Conservation (phyloP, 2,329 filamentous ascomycete genomes). For the Colletotrichum cereale region DNA sequence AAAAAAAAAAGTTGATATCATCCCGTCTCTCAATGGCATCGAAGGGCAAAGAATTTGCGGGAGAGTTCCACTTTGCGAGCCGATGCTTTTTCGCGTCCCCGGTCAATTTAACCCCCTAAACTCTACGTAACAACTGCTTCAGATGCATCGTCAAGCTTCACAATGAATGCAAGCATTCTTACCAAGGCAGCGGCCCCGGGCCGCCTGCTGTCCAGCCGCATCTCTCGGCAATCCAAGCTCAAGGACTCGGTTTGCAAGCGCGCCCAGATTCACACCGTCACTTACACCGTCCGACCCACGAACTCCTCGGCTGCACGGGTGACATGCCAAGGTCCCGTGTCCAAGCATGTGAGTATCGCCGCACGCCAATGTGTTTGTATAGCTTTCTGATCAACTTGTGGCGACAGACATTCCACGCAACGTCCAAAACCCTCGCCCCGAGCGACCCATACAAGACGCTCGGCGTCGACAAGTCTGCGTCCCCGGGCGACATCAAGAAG, state of each 20-base stretch:
- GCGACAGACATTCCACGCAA: constrained; percentile 71
- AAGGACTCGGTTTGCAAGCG: constrained; percentile 55
- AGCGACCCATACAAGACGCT: constrained; percentile 90
- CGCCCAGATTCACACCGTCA: constrained; percentile 42
- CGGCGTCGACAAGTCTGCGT: constrained; percentile 85
- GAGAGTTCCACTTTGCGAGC: constrained; percentile 38
- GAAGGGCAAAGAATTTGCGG: constrained; percentile 47
- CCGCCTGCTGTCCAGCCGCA: constrained; percentile 55
- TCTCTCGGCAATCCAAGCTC: constrained; percentile 55
- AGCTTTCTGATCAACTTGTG: constrained; percentile 16
- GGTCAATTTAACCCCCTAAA: constrained; percentile 32
- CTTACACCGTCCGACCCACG: constrained; percentile 33
- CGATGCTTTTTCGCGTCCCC: constrained; percentile 32
- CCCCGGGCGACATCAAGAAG: constrained; percentile 92
- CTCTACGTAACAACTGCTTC: constrained; percentile 27
- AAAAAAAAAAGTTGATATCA: constrained; percentile 41
- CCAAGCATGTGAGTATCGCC: constrained; percentile 41
- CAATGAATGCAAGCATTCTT: constrained; percentile 63
- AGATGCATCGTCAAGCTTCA: constrained; percentile 43
- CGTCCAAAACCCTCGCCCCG: constrained; percentile 61
- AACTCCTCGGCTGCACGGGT: constrained; percentile 43
- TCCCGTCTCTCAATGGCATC: constrained; percentile 38
- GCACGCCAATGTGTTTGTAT: background rate
- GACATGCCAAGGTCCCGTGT: constrained; percentile 46
- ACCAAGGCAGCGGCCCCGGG: constrained; percentile 61